Evolutionary conservation across 352 stramenopile genomes (phyloP).

Genomic region (Phytophthora lateralis): DNA sequence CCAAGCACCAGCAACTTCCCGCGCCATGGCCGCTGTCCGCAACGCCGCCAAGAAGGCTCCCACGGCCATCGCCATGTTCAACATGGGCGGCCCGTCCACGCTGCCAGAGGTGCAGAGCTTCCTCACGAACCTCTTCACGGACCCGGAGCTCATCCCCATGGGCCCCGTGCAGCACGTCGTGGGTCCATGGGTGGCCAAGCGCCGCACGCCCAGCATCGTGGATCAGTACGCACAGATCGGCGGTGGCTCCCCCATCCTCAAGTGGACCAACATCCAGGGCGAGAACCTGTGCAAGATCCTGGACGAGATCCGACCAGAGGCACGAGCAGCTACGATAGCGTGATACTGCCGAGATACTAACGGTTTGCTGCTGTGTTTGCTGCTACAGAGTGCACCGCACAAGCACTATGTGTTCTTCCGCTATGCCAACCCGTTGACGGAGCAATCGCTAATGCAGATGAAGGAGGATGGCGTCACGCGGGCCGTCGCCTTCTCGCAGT

Average conservation of each 20-base stretch:
- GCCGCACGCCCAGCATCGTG: conserved; percentile 94
- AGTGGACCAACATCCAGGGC: conserved; percentile 97
- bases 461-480: conserved; percentile 93
- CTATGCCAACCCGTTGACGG: conserved; percentile 98
- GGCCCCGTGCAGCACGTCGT: conserved; percentile 89
- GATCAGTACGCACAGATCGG: conserved; percentile 97
- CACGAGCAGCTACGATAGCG: conserved; percentile 20
- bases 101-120: conserved; percentile 96
- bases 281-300: conserved; percentile 91
- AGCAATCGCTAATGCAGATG: conserved; percentile 96
- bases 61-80: conserved; percentile 93
- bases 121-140: conserved; percentile 98
- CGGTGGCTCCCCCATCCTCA: conserved; percentile 97
- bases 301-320: conserved; percentile 85
- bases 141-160: conserved; percentile 99
- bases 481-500: conserved; percentile 97
- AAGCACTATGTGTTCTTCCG: conserved; percentile 98
- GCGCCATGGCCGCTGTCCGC: conserved; percentile 27
- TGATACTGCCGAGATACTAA: conserved; percentile 2
- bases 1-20: conserved; percentile 5
- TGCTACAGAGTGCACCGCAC: conserved; percentile 79
- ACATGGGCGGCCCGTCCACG: conserved; percentile 97
- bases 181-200: conserved; percentile 73
- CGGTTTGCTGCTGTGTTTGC: conserved; percentile 6
- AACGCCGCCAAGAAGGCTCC: conserved; percentile 46